Conservation (phyloP, 495 filamentous ascomycete species). For the Pyrenula massariospora region DNA sequence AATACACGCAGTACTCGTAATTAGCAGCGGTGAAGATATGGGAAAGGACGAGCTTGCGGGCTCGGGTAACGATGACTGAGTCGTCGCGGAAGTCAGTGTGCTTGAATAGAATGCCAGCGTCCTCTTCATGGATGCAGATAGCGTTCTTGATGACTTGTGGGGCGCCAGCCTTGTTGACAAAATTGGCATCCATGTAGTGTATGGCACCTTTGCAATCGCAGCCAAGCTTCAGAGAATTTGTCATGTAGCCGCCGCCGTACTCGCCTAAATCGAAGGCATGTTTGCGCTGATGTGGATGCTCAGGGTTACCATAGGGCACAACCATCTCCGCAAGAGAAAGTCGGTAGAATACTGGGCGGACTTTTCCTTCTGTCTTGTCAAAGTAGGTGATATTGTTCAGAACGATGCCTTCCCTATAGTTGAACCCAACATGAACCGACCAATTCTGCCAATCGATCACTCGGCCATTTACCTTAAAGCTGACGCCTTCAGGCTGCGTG, state of each 20-base stretch:
- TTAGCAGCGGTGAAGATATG: constrained; percentile 96
- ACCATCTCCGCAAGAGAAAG: constrained; percentile 96
- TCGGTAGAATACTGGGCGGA: constrained; percentile 77
- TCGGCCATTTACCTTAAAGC: constrained; percentile 70
- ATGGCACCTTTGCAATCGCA: constrained; percentile 95
- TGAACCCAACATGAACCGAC: constrained; percentile 90
- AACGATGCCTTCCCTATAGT: constrained; percentile 88
- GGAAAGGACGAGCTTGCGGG: constrained; percentile 76
- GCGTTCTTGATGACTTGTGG: constrained; percentile 82
- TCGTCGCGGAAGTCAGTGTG: constrained; percentile 93
- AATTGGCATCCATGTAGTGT: constrained; percentile 79
- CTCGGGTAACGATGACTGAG: constrained; percentile 74
- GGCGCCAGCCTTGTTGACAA: constrained; percentile 70
- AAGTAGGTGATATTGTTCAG: constrained; percentile 87
- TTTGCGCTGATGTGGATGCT: constrained; percentile 85
- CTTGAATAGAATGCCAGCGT: constrained; percentile 88
- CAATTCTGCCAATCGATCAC: constrained; percentile 91
- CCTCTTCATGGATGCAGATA: constrained; percentile 95
- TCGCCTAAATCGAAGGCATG: constrained; percentile 93
- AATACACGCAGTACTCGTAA: constrained; percentile 93
- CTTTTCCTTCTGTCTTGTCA: constrained; percentile 72
- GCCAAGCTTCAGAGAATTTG: constrained; percentile 76
- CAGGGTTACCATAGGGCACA: constrained; percentile 89
- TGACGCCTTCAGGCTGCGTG: constrained; percentile 88
- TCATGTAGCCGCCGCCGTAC: constrained; percentile 93